phyloP scores from a whole-genome alignment of 2,329 filamentous ascomycete species.

The Fusarium nisikadoi region DNA sequence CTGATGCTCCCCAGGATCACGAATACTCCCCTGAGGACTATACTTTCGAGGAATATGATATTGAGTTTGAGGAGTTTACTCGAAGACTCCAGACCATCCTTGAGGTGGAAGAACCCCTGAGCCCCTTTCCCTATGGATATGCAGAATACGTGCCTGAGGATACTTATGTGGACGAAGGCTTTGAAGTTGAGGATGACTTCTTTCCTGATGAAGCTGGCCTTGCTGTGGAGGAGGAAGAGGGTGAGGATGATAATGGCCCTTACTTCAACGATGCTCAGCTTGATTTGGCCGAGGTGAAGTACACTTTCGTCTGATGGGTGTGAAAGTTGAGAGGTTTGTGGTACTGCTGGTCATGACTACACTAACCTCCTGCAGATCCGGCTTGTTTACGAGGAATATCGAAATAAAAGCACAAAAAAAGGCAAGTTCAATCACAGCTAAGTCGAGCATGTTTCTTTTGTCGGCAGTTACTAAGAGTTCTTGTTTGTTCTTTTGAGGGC shows the following conservation, averaged over 20 bases:
- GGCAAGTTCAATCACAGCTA: neutral
- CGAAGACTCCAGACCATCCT: neutral
- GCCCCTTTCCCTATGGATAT: neutral
- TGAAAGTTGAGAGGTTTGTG: neutral
- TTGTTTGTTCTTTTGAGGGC: neutral
- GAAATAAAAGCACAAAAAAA: accelerated
- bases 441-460: neutral
- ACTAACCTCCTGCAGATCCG: no score
- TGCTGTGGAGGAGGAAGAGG: neutral
- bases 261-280: neutral
- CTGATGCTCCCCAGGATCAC: neutral
- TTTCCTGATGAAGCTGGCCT: neutral
- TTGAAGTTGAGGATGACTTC: neutral
- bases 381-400: neutral
- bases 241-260: neutral
- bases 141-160: no score
- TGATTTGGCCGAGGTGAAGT: neutral
- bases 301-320: neutral
- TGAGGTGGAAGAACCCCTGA: neutral
- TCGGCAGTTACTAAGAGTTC: neutral
- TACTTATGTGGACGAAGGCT: neutral
- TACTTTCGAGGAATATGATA: neutral
- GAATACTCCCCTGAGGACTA: no score
- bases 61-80: neutral
- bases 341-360: neutral